Base-by-base conservation (phyloP, 2,329 filamentous ascomycete species). In the Xylariaceae sp. region DNA sequence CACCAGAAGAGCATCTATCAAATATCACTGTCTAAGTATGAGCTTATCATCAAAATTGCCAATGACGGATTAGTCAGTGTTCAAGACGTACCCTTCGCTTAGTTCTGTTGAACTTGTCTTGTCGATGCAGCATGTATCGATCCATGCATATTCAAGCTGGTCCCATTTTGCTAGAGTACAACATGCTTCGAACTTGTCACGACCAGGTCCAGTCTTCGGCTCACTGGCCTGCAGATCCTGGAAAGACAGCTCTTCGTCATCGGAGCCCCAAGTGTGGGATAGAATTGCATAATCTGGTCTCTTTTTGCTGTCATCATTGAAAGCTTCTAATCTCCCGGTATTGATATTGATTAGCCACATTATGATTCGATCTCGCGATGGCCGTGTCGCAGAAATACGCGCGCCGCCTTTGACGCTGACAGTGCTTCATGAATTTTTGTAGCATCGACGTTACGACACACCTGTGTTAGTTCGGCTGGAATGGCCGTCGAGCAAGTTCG, bases 81-180 rank as follows among this genome's bases (percentile, higher is more conserved):
- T 7, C 4, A 28, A 28, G 22, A 28, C 22, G 22, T 7, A 28
- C 1, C 47, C 51, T 16, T 50, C 51, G 31, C 39, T 22, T 5
- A 55, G 39, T 16, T 52, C 53, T 7, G 38, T 34, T 5, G 16
- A 40, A 22, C 44, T 52, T 11, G n/a, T 41, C 36, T 47, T 42
- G 38, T 55, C 42, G 13, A 55, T 49, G 38, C 53, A 55, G 28
- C 53, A 55, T 1, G 53, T 55, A 19, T 55, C 53, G 14, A 52
- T 52, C 53, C 53, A 55, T 2, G 18, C 46, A 13, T 49, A 55
- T 3, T 14, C n/a, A 19, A 48, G n/a, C 1, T 31, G 34, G 11
- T 55, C 45, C 2, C 12, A 14, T 2, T 2, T 13, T 4, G 53
- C 53, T 18, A 46, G 42, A 5, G 11, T 2, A 13, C 53, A 52